Conservation (phyloP, 257 asterid genomes). For the Solanum sejunctum region DNA sequence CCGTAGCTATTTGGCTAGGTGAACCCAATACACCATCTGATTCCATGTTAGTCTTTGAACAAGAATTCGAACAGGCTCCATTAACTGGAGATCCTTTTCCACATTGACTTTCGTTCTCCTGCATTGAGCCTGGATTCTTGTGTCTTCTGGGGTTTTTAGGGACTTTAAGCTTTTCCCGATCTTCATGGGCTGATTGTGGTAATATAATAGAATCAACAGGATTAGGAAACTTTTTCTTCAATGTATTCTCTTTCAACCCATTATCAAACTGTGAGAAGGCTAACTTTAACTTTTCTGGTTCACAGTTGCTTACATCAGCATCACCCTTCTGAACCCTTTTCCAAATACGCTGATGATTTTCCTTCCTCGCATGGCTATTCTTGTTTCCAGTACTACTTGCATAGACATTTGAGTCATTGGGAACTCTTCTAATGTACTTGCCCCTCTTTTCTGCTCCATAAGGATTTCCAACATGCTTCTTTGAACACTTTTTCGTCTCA, state of each 20-base stretch:
- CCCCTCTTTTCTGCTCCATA: constrained; percentile 4
- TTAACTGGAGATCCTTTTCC: not conserved
- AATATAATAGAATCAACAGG: not conserved
- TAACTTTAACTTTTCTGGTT: not conserved
- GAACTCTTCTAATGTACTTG: not conserved
- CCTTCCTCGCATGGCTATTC: constrained; percentile 4
- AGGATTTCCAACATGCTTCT: constrained; percentile 2
- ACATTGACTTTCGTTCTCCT: not conserved
- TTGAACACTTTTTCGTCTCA: not conserved
- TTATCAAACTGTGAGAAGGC: not conserved
- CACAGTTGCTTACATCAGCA: not conserved
- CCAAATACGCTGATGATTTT: constrained; percentile 10
- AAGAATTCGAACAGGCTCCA: not conserved
- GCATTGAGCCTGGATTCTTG: not conserved
- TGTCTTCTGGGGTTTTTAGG: not conserved
- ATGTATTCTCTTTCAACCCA: not conserved
- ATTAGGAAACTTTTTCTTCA: not conserved
- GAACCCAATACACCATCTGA: not conserved
- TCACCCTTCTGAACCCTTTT: constrained; percentile 12
- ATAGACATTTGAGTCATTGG: not conserved
- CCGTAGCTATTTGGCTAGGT: not conserved
- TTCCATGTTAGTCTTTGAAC: not conserved
- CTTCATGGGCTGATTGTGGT: constrained; percentile 1
- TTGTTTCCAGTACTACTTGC: constrained; percentile 1
- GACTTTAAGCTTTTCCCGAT: not conserved